These are phyloP conservation scores for Passalora sequoiae DNA, from an alignment of 2,329 filamentous ascomycete genomes.

Conservation along the genomic window DNA sequence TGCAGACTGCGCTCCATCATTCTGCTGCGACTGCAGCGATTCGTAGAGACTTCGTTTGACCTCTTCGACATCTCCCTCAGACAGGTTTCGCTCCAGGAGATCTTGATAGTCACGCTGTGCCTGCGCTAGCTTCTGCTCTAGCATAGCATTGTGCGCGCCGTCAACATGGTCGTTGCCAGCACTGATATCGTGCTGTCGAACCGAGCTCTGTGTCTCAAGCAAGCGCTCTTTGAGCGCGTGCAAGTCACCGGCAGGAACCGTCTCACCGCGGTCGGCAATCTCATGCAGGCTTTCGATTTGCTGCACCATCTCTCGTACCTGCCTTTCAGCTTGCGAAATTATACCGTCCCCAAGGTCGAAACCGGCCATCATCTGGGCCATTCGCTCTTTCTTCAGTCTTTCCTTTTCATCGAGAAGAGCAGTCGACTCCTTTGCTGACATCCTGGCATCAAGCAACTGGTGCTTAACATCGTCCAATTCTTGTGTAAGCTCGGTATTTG, in stretches of 20 bases:
- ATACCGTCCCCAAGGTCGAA: slow-evolving; percentile 91
- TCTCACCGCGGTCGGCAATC: slow-evolving; percentile 69
- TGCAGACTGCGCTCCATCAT: slow-evolving; percentile 51
- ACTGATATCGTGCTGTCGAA: slow-evolving; percentile 85
- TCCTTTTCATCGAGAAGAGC: slow-evolving; percentile 94
- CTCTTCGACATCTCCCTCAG: slow-evolving; percentile 73
- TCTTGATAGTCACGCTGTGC: slow-evolving; percentile 81
- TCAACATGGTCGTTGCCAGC: slow-evolving; percentile 57
- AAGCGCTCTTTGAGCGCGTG: slow-evolving; percentile 70
- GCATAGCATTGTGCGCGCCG: slow-evolving; percentile 55
- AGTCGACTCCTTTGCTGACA: slow-evolving; percentile 89
- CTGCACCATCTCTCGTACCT: slow-evolving; percentile 76
- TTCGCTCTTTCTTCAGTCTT: slow-evolving; percentile 96
- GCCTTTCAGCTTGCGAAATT: slow-evolving; percentile 87
- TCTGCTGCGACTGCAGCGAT: slow-evolving; percentile 62
- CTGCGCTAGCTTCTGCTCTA: slow-evolving; percentile 68
- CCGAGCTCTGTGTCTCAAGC: slow-evolving; percentile 83
- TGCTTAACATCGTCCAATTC: slow-evolving; percentile 96
- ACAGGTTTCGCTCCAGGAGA: slow-evolving; percentile 71
- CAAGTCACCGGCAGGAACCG: slow-evolving; percentile 75
- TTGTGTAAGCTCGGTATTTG: slow-evolving; percentile 83
- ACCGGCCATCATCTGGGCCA: slow-evolving; percentile 99
- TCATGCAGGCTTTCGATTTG: slow-evolving; percentile 75
- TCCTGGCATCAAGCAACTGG: slow-evolving; percentile 89
- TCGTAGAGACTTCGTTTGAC: slow-evolving; percentile 74